Conservation (phyloP, 208 protist species). For the Acanthamoeba lenticulata region DNA sequence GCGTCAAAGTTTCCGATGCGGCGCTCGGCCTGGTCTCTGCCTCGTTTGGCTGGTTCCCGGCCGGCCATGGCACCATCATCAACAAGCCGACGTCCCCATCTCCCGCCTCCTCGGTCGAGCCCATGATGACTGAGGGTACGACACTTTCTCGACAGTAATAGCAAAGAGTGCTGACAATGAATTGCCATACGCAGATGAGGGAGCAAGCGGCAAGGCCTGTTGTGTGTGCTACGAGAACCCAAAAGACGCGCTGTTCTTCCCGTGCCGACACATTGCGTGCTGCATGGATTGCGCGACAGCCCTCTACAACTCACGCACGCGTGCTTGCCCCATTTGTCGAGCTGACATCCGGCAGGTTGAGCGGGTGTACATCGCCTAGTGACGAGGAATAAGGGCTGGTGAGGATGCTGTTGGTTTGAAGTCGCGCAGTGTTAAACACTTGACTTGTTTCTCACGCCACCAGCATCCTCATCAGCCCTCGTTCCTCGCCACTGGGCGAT, state of each 20-base stretch:
- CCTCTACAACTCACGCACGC: neutral
- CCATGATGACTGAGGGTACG: no score
- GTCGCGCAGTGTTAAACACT: no score
- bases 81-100: neutral
- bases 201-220: neutral
- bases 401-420: no score
- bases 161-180: neutral
- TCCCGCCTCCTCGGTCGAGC: no score
- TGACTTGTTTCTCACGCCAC: no score
- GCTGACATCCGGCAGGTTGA: neutral
- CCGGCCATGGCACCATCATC: neutral
- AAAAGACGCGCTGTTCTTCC: slow-evolving; percentile 8
- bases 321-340: neutral
- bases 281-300: neutral
- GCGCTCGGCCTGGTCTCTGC: neutral
- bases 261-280: slow-evolving; percentile 9
- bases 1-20: neutral
- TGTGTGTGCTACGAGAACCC: neutral
- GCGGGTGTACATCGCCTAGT: neutral
- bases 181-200: neutral
- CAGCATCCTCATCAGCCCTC: no score
- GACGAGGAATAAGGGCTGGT: no score
- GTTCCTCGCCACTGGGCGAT: no score
- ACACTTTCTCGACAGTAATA: no score
- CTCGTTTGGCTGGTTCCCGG: neutral